These are phyloP conservation scores for Penicillium sp. DNA, from an alignment of 2,329 filamentous ascomycete genomes.

Conservation along the genomic window DNA sequence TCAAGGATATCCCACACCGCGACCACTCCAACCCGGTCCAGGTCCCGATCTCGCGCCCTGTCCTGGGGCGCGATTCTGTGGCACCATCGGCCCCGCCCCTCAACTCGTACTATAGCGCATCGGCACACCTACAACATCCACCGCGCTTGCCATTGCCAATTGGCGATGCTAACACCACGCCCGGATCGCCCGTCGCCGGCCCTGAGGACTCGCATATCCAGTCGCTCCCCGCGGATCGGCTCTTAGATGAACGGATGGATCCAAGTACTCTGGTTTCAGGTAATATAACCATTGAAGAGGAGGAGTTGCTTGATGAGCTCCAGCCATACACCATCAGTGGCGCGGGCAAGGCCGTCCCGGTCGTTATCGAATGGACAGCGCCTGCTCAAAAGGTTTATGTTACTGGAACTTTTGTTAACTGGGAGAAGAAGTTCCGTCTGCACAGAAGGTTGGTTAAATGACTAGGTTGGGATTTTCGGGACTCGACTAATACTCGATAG, in stretches of 20 bases:
- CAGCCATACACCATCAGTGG: conserved; percentile 63
- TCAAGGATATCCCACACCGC: conserved; percentile 27
- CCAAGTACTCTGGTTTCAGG: conserved; percentile 56
- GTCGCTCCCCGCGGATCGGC: conserved; percentile 41
- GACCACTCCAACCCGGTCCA: conserved; percentile 41
- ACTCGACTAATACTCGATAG: conserved; percentile 26
- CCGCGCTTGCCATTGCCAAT: conserved; percentile 89
- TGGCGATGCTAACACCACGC: conserved; percentile 83
- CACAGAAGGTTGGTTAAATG: conserved; percentile 64
- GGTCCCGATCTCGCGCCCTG: conserved; percentile 34
- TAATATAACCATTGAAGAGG: conserved; percentile 61
- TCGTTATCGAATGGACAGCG: conserved; percentile 77
- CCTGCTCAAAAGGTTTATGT: conserved; percentile 90
- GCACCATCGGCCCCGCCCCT: conserved; percentile 45
- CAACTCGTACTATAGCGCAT: conserved; percentile 48
- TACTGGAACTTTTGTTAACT: conserved; percentile 94
- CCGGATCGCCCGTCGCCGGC: conserved; percentile 83
- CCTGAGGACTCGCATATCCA: conserved; percentile 60
- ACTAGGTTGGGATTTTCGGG: conserved; percentile 2
- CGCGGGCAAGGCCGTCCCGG: conserved; percentile 75
- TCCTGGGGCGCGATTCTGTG: conserved; percentile 31
- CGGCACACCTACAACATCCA: conserved; percentile 54
- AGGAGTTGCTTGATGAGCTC: conserved; percentile 73
- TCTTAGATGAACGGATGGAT: conserved; percentile 51
- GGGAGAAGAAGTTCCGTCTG: conserved; percentile 90